These are phyloP conservation scores for Dactylonectria estremocensis DNA, from an alignment of 2,329 filamentous ascomycete species.

Conservation along the genomic window DNA sequence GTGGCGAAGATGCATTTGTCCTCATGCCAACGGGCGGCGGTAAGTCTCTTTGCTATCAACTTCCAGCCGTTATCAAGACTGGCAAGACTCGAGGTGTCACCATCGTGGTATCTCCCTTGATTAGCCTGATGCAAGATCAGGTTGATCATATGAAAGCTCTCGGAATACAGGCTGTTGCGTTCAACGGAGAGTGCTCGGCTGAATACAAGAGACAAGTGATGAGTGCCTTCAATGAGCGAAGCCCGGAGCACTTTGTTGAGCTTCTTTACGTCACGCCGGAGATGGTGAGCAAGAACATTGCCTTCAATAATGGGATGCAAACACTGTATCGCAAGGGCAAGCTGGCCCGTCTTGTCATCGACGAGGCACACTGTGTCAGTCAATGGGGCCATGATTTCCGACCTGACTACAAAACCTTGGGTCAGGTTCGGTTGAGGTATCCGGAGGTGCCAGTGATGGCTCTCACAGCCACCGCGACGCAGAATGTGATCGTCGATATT, in stretches of 20 bases:
- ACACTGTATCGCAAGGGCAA: slow-evolving; percentile 78
- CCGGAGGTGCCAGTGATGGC: slow-evolving; percentile 92
- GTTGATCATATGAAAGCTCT: slow-evolving; percentile 84
- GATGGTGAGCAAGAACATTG: slow-evolving; percentile 88
- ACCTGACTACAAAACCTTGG: slow-evolving; percentile 92
- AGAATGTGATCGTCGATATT: slow-evolving; percentile 92
- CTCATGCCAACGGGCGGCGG: slow-evolving; percentile 98
- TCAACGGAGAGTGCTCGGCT: slow-evolving; percentile 82
- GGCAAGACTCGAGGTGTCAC: slow-evolving; percentile 90
- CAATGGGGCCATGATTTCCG: slow-evolving; percentile 99
- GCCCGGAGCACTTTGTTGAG: slow-evolving; percentile 84
- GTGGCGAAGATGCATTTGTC: slow-evolving; percentile 91
- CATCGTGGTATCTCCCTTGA: slow-evolving; percentile 92
- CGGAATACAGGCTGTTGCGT: slow-evolving; percentile 83
- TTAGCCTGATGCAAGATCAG: slow-evolving; percentile 98
- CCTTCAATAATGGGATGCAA: slow-evolving; percentile 76
- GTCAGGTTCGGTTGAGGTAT: slow-evolving; percentile 80
- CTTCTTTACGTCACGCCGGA: slow-evolving; percentile 97
- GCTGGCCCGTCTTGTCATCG: slow-evolving; percentile 93
- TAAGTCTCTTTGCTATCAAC: slow-evolving; percentile 96
- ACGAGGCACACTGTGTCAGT: slow-evolving; percentile 99
- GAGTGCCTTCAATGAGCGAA: slow-evolving; percentile 70
- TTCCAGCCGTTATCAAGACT: slow-evolving; percentile 86
- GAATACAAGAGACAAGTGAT: slow-evolving; percentile 78
- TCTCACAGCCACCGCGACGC: slow-evolving; percentile 93